phyloP scores from a whole-genome alignment of 1,284 basidiomycete genomes.

The Ustilago trichophora region DNA sequence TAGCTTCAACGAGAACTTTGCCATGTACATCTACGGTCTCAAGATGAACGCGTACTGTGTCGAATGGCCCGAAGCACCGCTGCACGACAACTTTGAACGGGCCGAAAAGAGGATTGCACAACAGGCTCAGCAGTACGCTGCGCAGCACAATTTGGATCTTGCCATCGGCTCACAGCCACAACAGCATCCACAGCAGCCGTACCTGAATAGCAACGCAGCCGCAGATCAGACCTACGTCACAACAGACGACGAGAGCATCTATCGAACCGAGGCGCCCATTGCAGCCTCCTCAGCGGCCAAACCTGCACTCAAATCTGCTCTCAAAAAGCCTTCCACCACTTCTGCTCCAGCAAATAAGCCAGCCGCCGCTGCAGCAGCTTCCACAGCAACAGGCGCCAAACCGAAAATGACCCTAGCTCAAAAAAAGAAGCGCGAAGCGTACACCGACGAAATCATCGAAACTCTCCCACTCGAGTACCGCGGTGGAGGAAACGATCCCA shows the following conservation, averaged over 20 bases:
- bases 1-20: conserved; percentile 91
- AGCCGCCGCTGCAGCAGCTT: conserved; percentile 2
- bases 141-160: conserved; percentile 30
- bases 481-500: conserved; percentile 75
- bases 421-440: conserved; percentile 72
- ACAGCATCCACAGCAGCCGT: conserved; percentile 10
- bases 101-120: conserved; percentile 50
- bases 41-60: conserved; percentile 93
- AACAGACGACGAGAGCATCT: conserved; percentile 53
- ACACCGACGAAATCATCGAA: conserved; percentile 73
- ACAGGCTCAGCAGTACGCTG: conserved; percentile 44
- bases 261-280: conserved; percentile 24
- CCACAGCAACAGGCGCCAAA: conserved; percentile 67
- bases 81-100: conserved; percentile 55
- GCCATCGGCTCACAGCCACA: conserved; percentile 14
- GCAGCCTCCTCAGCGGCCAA: conserved; percentile 21
- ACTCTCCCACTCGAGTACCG: conserved; percentile 88
- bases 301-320: conserved; percentile 37
- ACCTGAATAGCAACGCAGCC: conserved; percentile 17
- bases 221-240: conserved; percentile 63
- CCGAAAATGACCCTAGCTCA: conserved; percentile 79
- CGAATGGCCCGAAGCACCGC: conserved; percentile 79
- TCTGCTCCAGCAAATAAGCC: conserved; percentile 15
- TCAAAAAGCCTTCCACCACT: conserved; percentile 32
- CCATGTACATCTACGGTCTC: conserved; percentile 88